Evolutionary conservation across 1,284 basidiomycete species (phyloP), one percentile per base, ranked within the genome.

Genomic region (Xerocomus minutiporus): DNA sequence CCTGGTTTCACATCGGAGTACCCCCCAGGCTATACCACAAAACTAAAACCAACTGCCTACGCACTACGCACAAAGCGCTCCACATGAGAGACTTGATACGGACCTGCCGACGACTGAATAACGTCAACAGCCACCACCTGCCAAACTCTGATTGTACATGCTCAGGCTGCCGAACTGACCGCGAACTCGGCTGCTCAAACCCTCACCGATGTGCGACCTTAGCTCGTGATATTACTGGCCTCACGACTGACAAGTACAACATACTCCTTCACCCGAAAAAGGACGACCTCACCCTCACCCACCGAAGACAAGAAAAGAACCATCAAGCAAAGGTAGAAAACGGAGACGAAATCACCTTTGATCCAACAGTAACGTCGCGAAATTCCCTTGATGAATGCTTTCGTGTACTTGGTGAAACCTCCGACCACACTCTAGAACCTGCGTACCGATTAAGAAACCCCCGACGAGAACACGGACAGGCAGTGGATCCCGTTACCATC

Each of bases 261-360:
- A 11, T 32, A 12, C 4, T 12, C 4, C 0, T 11, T 3, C 7
- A 34, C 3, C n/a, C 7, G 11, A 38, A 17, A 54, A 48, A 15
- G 35, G 54, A 55, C 4, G 3, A 31, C 4, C 42, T 53, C 4
- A 55, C 51, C 2, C 32, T 55, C 5, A 55, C 35, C 0, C 46
- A 52, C 3, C 29, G 34, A 40, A 2, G 25, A 6, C 4, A n/a
- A 4, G 42, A 55, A 13, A 49, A 53, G 2, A 55, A 53, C 9
- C 3, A 15, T 4, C 3, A 8, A 3, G 38, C 43, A 4, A 28
- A 12, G 1, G 5, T 20, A 23, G 15, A 44, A n/a, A 13, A 29
- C 4, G n/a, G 43, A 1, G 46, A 48, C 3, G 34, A 45, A 7
- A 46, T 55, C 26, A 39, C 7, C 4, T 55, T 55, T 3, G 15